Base-by-base conservation (phyloP, 2,329 filamentous ascomycete genomes). In the Fusarium miscanthi region DNA sequence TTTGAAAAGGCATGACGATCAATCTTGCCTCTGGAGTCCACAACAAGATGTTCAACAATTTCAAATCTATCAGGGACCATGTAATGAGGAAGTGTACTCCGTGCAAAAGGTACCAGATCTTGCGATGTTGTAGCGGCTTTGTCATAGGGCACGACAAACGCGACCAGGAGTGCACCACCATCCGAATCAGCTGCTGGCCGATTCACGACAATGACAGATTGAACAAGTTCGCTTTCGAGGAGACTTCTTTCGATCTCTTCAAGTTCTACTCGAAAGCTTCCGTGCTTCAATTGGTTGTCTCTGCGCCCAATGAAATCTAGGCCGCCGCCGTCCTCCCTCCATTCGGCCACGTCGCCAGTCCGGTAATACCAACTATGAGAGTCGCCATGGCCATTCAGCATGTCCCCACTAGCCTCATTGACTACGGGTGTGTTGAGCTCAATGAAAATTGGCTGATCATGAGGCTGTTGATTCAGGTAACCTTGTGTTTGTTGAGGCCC, bases 211-310 rank as follows among this genome's bases (percentile, higher is more conserved):
- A 60, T 30, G 30, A 43, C 58, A 21, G 38, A 60, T 33, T 60
- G 37, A 23, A 54, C 31, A 25, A 54, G 23, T 16, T 54, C 19
- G 21, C 38, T 42, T 21, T 60, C 48, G n/a, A 54, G 38, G 6
- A 60, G 37, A 5, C 6, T 54, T 33, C 58, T 60, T 4, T 60
- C 58, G 16, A 60, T 60, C 8, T 60, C 48, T 54, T 60, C 58
- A 25, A 60, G 23, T 23, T 54, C 58, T 3, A 60, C 48, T 23
- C 58, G 46, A 30, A 60, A 60, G 11, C 58, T 31, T 21, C 58
- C 14, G 6, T 41, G 46, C 17, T 60, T 60, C 21, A 60, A 21
- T 25, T 60, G 58, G 19, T 60, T 54, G 23, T 60, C 58, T n/a
- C 21, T 60, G 25, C 58, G 46, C 1, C 58, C 58, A 8, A 60